These are phyloP conservation scores for Quercus phellos DNA, from an alignment of 331 rosid species.

Conservation along the genomic window DNA sequence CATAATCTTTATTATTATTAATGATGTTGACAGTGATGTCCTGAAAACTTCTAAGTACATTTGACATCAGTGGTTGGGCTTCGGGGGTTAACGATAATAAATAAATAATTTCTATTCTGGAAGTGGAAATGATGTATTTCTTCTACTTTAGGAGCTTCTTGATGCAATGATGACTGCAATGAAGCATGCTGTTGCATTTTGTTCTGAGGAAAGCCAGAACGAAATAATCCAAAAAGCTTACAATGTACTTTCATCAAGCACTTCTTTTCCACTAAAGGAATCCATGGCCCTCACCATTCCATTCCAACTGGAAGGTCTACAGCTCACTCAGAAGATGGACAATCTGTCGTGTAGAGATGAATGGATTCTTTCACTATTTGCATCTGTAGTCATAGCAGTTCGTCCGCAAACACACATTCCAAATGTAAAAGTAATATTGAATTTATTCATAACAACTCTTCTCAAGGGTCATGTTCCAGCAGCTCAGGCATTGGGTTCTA, in stretches of 20 bases:
- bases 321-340: constrained; percentile 39
- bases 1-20: background rate
- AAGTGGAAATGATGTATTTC: constrained; percentile 16
- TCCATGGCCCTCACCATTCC: constrained; percentile 13
- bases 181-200: constrained; percentile 62
- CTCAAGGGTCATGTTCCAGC: constrained; percentile 69
- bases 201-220: constrained; percentile 67
- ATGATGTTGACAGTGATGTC: background rate
- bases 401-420: constrained; percentile 53
- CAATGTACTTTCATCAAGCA: constrained; percentile 46
- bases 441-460: constrained; percentile 51
- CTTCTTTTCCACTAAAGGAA: constrained; percentile 41
- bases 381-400: constrained; percentile 64
- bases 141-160: constrained; percentile 61
- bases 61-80: constrained; percentile 1
- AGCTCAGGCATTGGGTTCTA: constrained; percentile 93
- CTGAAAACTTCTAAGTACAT: background rate
- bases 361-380: constrained; percentile 67
- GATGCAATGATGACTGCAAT: constrained; percentile 64
- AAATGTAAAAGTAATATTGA: constrained; percentile 46
- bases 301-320: constrained; percentile 38
- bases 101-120: constrained; percentile 6
- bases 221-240: constrained; percentile 60
- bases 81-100: background rate
- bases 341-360: constrained; percentile 50